Evolutionary conservation across 2,329 filamentous ascomycete species (phyloP), one percentile per base, ranked within the genome.

Genomic region (Trichoderma endophyticum): DNA sequence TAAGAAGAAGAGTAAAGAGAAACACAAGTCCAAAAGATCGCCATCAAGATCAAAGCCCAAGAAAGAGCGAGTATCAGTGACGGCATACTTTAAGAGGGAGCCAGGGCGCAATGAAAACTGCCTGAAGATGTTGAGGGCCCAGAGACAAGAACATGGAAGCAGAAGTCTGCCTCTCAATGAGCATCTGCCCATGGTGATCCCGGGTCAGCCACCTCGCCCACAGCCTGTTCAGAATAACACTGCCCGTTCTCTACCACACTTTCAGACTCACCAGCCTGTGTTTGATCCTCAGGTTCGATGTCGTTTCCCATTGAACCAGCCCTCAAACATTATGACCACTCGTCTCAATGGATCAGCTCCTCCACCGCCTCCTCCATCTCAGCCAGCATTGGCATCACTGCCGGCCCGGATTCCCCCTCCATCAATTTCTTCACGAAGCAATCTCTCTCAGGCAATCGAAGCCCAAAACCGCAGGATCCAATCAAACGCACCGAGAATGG

Each of bases 1-100:
- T 34, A 74, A 73, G 61, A 66, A n/a, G 56, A 69, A 64, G 59
- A 28, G n/a, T 12, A 65, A 51, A n/a, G 34, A 43, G 9, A 21
- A 34, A 3, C 51, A 43, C 11, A 43, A 18, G 28, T 59, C 65
- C 26, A 56, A 59, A 54, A 36, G 28, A 32, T 65, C 7, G 74
- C 43, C 43, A 9, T 73, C 60, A 74, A 78, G 51, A 71, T 36
- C 61, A 30, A 81, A 79, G 74, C 74, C 77, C 5, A 81, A 77
- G 73, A 78, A 70, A 62, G 77, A 75, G n/a, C 77, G 76, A 15
- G 82, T 86, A 9, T 82, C 82, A 11, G 77, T 87, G 56, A 85
- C 81, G 1, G 83, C 81, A 12, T 87, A 86, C 76, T 87, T 85
- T 75, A 84, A 82, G 74, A 79, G 82, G 9, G 77, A 77, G 3